A percentile compares a stretch with the other conserved stretches of the same genome.
Conservation (phyloP, 805 yeast species). For the Maudiozyma barnettii region DNA sequence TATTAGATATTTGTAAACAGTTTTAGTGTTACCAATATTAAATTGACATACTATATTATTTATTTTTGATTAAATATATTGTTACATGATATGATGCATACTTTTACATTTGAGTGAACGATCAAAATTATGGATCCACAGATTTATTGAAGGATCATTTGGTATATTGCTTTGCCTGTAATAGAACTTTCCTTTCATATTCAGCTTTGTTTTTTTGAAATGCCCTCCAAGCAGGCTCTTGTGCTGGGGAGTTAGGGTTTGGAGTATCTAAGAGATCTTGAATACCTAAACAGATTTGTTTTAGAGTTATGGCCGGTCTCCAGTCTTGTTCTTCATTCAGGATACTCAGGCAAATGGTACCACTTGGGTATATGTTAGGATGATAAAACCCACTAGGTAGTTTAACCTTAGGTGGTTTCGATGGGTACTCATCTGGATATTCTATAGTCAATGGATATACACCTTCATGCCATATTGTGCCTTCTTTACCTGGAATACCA, state of each 20-base stretch:
- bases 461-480: slow-evolving; percentile 87
- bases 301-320: slow-evolving; percentile 92
- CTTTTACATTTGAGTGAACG: not conserved
- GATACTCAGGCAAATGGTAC: slow-evolving; percentile 88
- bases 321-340: slow-evolving; percentile 94
- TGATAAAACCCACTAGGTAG: slow-evolving; percentile 89
- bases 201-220: slow-evolving; percentile 56
- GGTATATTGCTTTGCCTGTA: slow-evolving; percentile 71
- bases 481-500: slow-evolving; percentile 88
- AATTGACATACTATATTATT: not conserved
- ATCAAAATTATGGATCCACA: too few relatives aligned
- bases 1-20: not conserved
- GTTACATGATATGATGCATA: not conserved
- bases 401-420: slow-evolving; percentile 90
- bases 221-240: slow-evolving; percentile 91
- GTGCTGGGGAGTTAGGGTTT: slow-evolving; percentile 94
- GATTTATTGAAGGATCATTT: slow-evolving; percentile 16
- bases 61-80: too few relatives aligned
- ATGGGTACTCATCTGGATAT: slow-evolving; percentile 89
- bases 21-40: not conserved
- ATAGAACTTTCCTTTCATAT: slow-evolving; percentile 68
- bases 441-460: slow-evolving; percentile 71
- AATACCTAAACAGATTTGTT: slow-evolving; percentile 81
- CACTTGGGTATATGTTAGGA: slow-evolving; percentile 96
- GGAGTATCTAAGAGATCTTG: slow-evolving; percentile 88